These are phyloP conservation scores for Coemansia sp. DNA, from an alignment of 192 early-diverging fungal genomes.

Conservation along the genomic window DNA sequence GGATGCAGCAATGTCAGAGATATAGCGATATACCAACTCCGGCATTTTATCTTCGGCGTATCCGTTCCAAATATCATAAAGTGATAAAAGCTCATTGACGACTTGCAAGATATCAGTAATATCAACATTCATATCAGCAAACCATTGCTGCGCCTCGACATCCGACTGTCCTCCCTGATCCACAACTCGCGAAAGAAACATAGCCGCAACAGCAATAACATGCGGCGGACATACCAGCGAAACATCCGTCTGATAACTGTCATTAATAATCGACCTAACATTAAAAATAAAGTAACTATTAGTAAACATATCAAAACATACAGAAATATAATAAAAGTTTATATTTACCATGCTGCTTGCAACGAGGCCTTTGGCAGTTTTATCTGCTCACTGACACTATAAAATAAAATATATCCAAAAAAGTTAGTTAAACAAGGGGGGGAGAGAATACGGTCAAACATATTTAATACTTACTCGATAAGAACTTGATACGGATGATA, in stretches of 20 bases:
- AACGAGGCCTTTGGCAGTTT: slow-evolving; percentile 39
- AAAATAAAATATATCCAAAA: background rate
- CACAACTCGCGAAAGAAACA: slow-evolving; percentile 61
- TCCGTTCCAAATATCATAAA: slow-evolving; percentile 69
- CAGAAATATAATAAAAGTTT: background rate
- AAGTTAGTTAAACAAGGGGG: background rate
- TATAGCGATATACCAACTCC: slow-evolving; percentile 29
- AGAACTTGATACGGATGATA: slow-evolving; percentile 87
- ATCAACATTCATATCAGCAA: slow-evolving; percentile 78
- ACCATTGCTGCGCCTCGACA: slow-evolving; percentile 72
- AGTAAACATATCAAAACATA: background rate
- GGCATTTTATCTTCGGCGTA: slow-evolving; percentile 63
- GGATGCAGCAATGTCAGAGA: slow-evolving; percentile 42
- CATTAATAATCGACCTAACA: slow-evolving; percentile 72
- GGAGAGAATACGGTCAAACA: background rate
- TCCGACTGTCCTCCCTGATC: slow-evolving; percentile 46
- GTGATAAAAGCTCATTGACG: slow-evolving; percentile 69
- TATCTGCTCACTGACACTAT: slow-evolving; percentile 35
- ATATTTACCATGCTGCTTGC: slow-evolving; percentile 54
- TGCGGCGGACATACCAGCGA: slow-evolving; percentile 85
- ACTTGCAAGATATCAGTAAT: slow-evolving; percentile 73
- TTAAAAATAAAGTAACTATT: background rate
- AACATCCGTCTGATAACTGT: slow-evolving; percentile 77
- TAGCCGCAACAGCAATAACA: slow-evolving; percentile 78
- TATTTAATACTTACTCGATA: slow-evolving; percentile 55